A percentile compares a stretch with the other conserved stretches of the same genome.
phyloP scores from a whole-genome alignment of 208 protist species.

The Vickermania spadyakhi region DNA sequence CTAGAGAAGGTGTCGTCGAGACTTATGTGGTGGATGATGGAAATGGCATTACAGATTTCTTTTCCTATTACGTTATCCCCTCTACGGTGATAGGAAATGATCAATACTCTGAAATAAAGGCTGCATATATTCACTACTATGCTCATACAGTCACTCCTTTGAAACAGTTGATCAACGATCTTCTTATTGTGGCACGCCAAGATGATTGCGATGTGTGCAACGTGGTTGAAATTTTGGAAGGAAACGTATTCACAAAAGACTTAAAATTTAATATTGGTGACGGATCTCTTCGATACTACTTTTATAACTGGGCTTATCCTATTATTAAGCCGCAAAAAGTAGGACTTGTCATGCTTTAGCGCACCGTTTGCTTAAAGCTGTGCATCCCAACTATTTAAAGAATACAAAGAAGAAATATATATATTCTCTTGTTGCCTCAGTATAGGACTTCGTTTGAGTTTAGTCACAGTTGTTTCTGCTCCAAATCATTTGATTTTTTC shows the following conservation, averaged over 20 bases:
- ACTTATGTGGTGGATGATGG: conserved; percentile 92
- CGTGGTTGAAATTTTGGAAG: conserved; percentile 95
- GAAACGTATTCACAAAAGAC: conserved; percentile 83
- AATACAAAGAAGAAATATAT: too few species aligned
- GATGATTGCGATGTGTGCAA: conserved; percentile 98
- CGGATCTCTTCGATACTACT: conserved; percentile 98
- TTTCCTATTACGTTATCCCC: conserved; percentile 97
- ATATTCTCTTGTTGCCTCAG: not conserved
- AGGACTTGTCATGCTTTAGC: conserved; percentile 92
- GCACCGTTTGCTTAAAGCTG: too few species aligned
- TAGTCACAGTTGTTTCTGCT: not conserved
- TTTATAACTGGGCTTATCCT: conserved; percentile 97
- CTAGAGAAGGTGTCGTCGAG: conserved; percentile 90
- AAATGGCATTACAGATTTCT: conserved; percentile 91
- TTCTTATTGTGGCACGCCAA: conserved; percentile 85
- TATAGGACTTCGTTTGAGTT: not conserved
- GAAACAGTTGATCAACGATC: conserved; percentile 84
- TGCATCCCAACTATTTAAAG: too few species aligned
- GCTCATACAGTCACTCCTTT: conserved; percentile 80
- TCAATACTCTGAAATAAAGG: conserved; percentile 90
- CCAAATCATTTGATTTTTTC: conserved; percentile 2
- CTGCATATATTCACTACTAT: conserved; percentile 97
- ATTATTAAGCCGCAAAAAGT: conserved; percentile 65
- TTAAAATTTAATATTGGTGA: conserved; percentile 97
- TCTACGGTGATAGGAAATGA: conserved; percentile 95